Percentiles rank a stretch among this genome's conserved stretches.
Evolutionary conservation across 352 stramenopile genomes (phyloP).

Genomic region (Globisporangium paddicum): DNA sequence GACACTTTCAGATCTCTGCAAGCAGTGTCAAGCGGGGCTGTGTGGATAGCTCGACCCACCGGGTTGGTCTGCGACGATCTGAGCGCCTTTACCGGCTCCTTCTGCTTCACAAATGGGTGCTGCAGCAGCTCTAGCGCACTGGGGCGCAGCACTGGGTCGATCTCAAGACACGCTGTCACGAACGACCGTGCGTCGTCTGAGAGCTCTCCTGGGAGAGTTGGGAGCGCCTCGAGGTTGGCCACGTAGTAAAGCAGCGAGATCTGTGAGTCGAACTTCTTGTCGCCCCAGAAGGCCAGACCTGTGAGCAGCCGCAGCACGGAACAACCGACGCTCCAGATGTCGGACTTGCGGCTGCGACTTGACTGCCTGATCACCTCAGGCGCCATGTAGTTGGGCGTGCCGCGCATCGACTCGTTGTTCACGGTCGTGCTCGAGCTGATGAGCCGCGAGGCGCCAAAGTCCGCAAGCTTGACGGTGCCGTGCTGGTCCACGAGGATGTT

Average conservation of each 20-base stretch:
- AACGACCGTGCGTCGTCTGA: constrained; percentile 42
- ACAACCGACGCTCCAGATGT: constrained; percentile 85
- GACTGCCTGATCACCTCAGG: constrained; percentile 86
- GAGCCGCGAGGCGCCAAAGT: constrained; percentile 90
- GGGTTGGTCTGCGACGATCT: background rate
- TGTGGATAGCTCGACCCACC: background rate
- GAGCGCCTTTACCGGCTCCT: background rate
- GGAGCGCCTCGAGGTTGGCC: constrained; percentile 40
- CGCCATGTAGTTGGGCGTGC: constrained; percentile 86
- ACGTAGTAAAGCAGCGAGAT: constrained; percentile 65
- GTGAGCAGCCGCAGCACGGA: constrained; percentile 76
- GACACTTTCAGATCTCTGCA: background rate
- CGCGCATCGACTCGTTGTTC: constrained; percentile 59
- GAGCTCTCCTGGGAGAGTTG: constrained; percentile 30
- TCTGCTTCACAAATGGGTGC: constrained; percentile 79
- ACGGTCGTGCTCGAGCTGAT: constrained; percentile 44
- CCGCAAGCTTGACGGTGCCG: constrained; percentile 92
- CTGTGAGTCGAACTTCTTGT: constrained; percentile 70
- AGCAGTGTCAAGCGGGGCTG: background rate
- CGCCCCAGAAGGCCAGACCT: constrained; percentile 67
- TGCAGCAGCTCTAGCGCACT: constrained; percentile 85
- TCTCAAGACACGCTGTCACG: constrained; percentile 41
- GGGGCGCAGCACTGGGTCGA: constrained; percentile 58
- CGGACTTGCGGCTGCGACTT: constrained; percentile 61
- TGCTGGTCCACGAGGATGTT: constrained; percentile 95